Conservation (phyloP, 345 rosid species). For the Gossypium turneri region DNA sequence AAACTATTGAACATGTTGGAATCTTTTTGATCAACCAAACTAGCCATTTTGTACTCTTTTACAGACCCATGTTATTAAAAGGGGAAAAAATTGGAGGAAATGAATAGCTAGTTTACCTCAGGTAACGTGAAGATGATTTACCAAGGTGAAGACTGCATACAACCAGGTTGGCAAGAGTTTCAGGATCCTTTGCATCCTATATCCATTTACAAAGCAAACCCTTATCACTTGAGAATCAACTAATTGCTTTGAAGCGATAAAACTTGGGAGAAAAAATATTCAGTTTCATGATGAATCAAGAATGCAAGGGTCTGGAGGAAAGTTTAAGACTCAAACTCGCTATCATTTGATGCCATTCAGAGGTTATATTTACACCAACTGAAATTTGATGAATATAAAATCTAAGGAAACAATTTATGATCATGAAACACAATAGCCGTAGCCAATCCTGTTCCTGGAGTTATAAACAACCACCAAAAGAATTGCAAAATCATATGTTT, state of each 20-base stretch:
- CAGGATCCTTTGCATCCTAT: conserved; percentile 96
- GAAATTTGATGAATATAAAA: not conserved
- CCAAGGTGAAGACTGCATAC: conserved; percentile 96
- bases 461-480: not conserved
- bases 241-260: not conserved
- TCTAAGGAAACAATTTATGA: not conserved
- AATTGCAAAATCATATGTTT: not conserved
- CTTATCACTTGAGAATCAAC: not conserved
- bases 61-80: not conserved
- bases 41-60: not conserved
- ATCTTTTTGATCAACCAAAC: not conserved
- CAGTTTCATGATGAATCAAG: not conserved
- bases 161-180: conserved; percentile 84
- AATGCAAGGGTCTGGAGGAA: not conserved
- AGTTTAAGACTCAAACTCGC: not conserved
- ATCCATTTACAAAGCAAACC: conserved; percentile 16
- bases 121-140: conserved; percentile 74
- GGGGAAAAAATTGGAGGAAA: not conserved
- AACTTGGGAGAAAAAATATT: not conserved
- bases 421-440: not conserved
- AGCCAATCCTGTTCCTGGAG: not conserved
- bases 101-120: conserved; percentile 44
- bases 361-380: not conserved
- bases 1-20: not conserved
- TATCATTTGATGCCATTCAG: not conserved